These are phyloP conservation scores for Dysphania ambrosioides DNA, from an alignment of 148 eudicot genomes.

Conservation along the genomic window DNA sequence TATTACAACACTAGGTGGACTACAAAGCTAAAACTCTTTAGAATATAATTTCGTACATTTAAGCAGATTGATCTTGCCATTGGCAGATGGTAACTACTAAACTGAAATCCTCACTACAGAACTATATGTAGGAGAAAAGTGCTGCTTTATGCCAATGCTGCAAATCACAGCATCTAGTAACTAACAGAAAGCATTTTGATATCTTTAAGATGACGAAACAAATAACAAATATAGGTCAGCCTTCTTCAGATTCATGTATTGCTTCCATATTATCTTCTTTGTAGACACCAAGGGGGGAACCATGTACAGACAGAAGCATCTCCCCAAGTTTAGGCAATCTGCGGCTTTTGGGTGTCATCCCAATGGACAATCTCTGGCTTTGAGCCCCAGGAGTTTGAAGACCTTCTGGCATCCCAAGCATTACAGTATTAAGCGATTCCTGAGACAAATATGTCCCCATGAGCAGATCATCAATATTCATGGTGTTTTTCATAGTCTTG, in stretches of 20 bases:
- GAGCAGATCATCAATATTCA: constrained; percentile 50
- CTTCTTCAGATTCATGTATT: constrained; percentile 48
- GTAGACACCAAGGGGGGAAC: constrained; percentile 93
- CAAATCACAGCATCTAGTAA: not conserved
- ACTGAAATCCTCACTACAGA: not conserved
- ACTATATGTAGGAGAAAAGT: not conserved
- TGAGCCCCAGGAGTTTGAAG: constrained; percentile 79
- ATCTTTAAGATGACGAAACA: not conserved
- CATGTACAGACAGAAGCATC: constrained; percentile 90
- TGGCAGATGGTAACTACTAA: not conserved
- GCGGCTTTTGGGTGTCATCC: constrained; percentile 75
- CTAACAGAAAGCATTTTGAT: not conserved
- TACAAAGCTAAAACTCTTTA: not conserved
- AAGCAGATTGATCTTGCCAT: not conserved
- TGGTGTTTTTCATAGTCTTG: constrained; percentile 44
- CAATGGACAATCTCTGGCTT: constrained; percentile 68
- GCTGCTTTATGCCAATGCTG: not conserved
- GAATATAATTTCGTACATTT: not conserved
- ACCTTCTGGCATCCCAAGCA: constrained; percentile 56
- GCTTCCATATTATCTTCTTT: constrained; percentile 96
- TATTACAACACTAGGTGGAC: not conserved
- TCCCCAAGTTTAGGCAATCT: constrained; percentile 91
- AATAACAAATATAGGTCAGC: constrained; percentile 20
- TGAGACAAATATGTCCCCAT: constrained; percentile 53
- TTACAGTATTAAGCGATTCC: constrained; percentile 49